These are phyloP conservation scores for Epichloe festucae DNA, from an alignment of 2,329 filamentous ascomycete species.

Conservation along the genomic window DNA sequence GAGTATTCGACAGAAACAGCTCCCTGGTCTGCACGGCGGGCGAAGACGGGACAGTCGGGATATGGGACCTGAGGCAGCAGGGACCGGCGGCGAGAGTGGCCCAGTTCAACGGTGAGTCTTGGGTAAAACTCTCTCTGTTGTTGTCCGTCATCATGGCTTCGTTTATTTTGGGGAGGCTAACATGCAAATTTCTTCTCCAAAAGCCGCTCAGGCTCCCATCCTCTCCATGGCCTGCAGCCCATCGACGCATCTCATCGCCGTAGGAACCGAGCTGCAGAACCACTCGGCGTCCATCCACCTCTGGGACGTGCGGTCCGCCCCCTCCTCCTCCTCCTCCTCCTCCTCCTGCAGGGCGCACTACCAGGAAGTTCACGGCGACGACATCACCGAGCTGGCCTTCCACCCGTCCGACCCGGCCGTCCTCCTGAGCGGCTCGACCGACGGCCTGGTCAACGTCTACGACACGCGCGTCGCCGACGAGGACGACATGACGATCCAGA, in stretches of 20 bases:
- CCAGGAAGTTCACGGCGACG: constrained; percentile 54
- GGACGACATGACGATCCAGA: constrained; percentile 65
- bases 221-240: constrained; percentile 52
- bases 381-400: constrained; percentile 46
- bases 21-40: constrained; percentile 55
- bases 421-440: constrained; percentile 65
- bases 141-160: not conserved
- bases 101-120: constrained; percentile 24
- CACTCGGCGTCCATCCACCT: constrained; percentile 47
- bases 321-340: constrained; percentile 10
- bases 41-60: constrained; percentile 52
- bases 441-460: constrained; percentile 67
- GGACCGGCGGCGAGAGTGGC: constrained; percentile 26
- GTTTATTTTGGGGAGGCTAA: not conserved
- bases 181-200: constrained; percentile 8
- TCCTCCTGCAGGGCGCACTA: constrained; percentile 35
- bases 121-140: too few relatives aligned
- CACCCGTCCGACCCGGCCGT: constrained; percentile 47
- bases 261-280: constrained; percentile 60
- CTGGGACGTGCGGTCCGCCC: constrained; percentile 46
- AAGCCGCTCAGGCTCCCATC: constrained; percentile 38
- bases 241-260: constrained; percentile 46
- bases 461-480: constrained; percentile 59
- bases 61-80: constrained; percentile 51
- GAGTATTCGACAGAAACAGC: constrained; percentile 36